Base-by-base conservation (phyloP, 164 flowering plant genomes). In the Paratinospora sagittata region DNA sequence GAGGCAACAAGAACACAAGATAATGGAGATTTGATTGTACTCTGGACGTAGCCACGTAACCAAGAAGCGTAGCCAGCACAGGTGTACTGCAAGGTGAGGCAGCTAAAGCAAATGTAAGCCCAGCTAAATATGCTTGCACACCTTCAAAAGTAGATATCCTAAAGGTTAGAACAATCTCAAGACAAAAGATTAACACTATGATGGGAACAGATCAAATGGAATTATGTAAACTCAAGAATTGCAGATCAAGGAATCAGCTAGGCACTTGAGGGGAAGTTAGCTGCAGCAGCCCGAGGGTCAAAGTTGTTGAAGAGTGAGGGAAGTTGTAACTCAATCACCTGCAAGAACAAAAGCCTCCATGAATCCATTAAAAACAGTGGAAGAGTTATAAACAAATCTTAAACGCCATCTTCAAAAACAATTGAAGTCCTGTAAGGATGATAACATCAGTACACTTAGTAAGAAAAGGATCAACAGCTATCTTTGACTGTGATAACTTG, bases 21-120 rank as follows among this genome's bases (percentile, higher is more conserved):
- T 41, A 19, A 62, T 33, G 0, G 16, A 67, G 17, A 33, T 43
- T 19, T 23, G 19, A 30, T 33, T 24, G 36, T 84, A 89, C 98
- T 97, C 80, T 90, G 68, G 97, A 85, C 64, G 98, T 47, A 70
- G 98, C 98, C 23, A 90, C 97, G 79, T 92, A 94, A 65, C 84
- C 98, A 62, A 94, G 92, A 66, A 94, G 73, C 76, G 97, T 86
- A 23, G 97, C 97, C 67, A 94, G 83, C 37, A 92, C 97, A 24
- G 97, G 98, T 33, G 97, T 92, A 73, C 98, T 90, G 79, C 98
- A 92, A 69, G 97, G 97, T 26, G 98, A 92, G 63, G 98, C 98
- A 75, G 97, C 98, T 70, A 95, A 81, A 70, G 98, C 97, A 85
- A 94, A 94, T 49, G 98, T 86, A 33, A 94, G 96, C 63, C 98